These are phyloP conservation scores for Chrysochromulina parva DNA, from an alignment of 78 protist species.

Conservation along the genomic window DNA sequence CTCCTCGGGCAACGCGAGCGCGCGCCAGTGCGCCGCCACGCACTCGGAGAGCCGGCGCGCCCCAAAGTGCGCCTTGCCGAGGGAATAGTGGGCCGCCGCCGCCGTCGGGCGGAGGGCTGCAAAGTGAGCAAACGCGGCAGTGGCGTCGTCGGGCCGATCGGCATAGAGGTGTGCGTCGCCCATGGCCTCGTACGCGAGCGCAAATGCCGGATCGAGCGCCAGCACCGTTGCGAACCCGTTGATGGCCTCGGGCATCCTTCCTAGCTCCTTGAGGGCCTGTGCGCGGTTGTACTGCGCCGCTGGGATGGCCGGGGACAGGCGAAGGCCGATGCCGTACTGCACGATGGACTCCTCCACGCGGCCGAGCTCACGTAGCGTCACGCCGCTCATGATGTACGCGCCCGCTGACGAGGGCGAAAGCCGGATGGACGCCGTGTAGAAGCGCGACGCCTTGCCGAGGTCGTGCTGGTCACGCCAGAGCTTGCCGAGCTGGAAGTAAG, in stretches of 20 bases:
- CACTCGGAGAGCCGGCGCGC: background rate
- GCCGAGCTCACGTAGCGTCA: background rate
- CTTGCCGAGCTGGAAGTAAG: background rate
- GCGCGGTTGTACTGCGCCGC: background rate
- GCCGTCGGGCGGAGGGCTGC: background rate
- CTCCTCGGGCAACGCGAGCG: background rate
- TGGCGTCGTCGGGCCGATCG: background rate
- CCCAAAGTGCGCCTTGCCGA: background rate
- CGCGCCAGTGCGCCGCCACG: background rate
- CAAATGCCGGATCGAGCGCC: background rate
- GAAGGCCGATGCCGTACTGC: background rate
- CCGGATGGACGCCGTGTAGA: background rate
- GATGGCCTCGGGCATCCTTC: background rate
- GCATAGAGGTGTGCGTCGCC: background rate
- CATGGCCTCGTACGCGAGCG: background rate
- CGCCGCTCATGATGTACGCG: background rate
- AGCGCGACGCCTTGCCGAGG: background rate
- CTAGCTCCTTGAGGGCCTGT: background rate
- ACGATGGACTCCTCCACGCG: background rate
- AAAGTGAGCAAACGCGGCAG: background rate
- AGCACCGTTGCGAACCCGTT: background rate
- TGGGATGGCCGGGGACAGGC: background rate
- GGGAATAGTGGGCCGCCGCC: background rate
- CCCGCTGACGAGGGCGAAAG: background rate
- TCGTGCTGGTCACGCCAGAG: background rate